A percentile compares a stretch with the other conserved stretches of the same genome.
Evolutionary conservation across 495 filamentous ascomycete species (phyloP).

Genomic region (Collariella sp.): DNA sequence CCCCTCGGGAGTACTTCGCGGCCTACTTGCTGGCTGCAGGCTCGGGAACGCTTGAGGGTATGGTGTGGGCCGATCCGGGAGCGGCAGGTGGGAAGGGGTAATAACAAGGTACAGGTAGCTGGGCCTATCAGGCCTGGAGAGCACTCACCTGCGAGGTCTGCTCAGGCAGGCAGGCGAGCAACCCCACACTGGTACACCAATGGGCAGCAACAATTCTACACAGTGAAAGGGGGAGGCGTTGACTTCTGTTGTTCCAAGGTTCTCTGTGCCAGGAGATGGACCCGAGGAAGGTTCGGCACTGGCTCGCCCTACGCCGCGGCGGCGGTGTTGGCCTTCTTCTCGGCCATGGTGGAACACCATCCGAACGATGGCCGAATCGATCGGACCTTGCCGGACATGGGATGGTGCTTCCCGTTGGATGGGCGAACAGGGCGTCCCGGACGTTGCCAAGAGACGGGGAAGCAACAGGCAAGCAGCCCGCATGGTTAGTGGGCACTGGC

Average conservation of each 20-base stretch:
- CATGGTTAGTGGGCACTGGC: not conserved
- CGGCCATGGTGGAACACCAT: not conserved
- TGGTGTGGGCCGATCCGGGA: conserved; percentile 9
- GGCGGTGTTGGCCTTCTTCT: not conserved
- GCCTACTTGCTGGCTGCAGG: not conserved
- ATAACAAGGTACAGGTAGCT: too few relatives aligned
- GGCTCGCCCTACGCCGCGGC: not conserved
- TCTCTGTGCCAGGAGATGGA: too few relatives aligned
- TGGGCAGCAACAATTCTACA: not conserved
- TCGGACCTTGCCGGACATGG: not conserved
- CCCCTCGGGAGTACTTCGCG: not conserved
- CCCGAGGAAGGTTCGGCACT: not conserved
- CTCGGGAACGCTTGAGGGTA: not conserved
- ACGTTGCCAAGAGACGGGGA: not conserved
- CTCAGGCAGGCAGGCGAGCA: not conserved
- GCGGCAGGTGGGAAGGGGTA: conserved; percentile 3
- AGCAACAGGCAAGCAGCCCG: not conserved
- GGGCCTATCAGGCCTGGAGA: conserved; percentile 2
- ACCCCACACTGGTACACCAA: conserved; percentile 3
- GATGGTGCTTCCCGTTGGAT: not conserved
- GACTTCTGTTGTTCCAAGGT: not conserved
- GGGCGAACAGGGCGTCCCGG: not conserved
- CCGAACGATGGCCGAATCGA: not conserved
- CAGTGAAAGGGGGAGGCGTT: not conserved
- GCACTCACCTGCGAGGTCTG: not conserved